These are phyloP conservation scores for Alternaria rosae DNA, from an alignment of 2,329 filamentous ascomycete genomes.

Conservation along the genomic window DNA sequence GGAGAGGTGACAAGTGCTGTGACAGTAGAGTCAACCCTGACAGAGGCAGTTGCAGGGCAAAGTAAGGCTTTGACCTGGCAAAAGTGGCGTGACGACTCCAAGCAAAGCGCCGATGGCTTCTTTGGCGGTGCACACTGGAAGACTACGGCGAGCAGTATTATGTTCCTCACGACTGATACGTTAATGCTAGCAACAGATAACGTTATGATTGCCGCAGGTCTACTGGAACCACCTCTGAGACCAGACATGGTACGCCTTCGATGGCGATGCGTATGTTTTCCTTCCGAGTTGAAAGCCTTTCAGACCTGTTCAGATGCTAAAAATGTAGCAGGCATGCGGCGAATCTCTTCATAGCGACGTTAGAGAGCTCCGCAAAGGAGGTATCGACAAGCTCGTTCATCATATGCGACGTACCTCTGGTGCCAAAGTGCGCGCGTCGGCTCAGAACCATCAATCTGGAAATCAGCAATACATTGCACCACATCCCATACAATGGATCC, in stretches of 20 bases:
- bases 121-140: no score
- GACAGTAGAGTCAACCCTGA: no score
- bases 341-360: constrained; percentile 24
- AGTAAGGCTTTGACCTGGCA: no score
- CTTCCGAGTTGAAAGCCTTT: background rate
- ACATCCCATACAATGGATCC: constrained; percentile 10
- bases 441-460: background rate
- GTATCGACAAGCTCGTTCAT: constrained; percentile 12
- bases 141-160: no score
- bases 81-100: no score
- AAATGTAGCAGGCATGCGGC: constrained; percentile 16
- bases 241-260: constrained; percentile 13
- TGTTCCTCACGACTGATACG: background rate
- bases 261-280: constrained; percentile 32
- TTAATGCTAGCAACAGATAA: background rate
- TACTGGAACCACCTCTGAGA: constrained; percentile 12
- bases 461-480: constrained; percentile 15
- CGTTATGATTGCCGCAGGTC: constrained; percentile 1
- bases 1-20: no score
- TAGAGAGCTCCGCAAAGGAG: constrained; percentile 15
- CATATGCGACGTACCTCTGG: constrained; percentile 16
- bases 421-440: constrained; percentile 1
- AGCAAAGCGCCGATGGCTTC: no score
- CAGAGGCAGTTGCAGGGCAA: no score
- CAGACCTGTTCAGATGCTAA: constrained; percentile 6